phyloP scores from a whole-genome alignment of 176 grass and related monocot species.

The Ananas comosus region DNA sequence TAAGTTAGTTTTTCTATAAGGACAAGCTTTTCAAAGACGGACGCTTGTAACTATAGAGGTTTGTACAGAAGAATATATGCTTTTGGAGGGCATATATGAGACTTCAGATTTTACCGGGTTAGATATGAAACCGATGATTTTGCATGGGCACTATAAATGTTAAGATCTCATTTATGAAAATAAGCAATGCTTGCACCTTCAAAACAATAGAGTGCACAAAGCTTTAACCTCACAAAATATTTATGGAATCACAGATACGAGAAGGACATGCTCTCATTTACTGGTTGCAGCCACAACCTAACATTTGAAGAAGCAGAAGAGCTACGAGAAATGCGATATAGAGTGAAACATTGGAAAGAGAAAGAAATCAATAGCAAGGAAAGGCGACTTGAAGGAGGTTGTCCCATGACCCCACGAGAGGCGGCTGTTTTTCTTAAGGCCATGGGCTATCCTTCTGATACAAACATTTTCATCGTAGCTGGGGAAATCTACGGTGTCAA shows the following conservation, averaged over 20 bases:
- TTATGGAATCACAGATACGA: conserved; percentile 60
- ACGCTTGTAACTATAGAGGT: no score
- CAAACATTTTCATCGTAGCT: conserved; percentile 90
- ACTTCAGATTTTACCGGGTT: no score
- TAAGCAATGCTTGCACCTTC: no score
- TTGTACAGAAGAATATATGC: no score
- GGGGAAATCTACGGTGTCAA: conserved; percentile 76
- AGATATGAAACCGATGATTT: no score
- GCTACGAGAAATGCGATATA: conserved; percentile 66
- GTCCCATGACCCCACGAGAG: conserved; percentile 93
- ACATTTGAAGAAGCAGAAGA: conserved; percentile 55
- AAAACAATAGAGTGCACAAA: not conserved
- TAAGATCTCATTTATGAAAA: no score
- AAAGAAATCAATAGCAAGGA: conserved; percentile 82
- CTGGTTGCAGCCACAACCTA: conserved; percentile 85
- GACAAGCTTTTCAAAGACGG: no score
- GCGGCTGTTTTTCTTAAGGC: conserved; percentile 78
- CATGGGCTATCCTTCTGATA: conserved; percentile 89
- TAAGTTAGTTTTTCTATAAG: no score
- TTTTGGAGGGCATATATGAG: no score
- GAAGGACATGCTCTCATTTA: conserved; percentile 99
- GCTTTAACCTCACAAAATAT: not conserved
- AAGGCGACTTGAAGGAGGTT: conserved; percentile 74
- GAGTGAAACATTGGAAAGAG: conserved; percentile 83
- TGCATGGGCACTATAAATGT: no score